These are phyloP conservation scores for Serendipita vermifera DNA, from an alignment of 768 basidiomycete genomes.

Conservation along the genomic window DNA sequence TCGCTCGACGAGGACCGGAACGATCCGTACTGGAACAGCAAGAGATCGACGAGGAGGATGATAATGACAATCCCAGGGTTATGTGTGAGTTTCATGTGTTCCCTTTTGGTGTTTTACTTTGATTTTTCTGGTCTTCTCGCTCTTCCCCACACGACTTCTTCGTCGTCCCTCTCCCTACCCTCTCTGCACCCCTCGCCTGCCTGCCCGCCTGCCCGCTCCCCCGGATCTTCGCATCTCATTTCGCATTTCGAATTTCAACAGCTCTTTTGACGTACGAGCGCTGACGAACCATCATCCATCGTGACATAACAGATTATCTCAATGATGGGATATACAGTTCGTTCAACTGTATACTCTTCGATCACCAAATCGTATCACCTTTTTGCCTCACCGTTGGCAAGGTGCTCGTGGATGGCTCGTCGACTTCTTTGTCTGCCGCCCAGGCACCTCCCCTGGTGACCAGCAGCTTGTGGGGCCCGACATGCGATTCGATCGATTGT, in stretches of 20 bases:
- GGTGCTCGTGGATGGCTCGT: neutral
- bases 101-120: neutral
- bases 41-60: conserved; percentile 18
- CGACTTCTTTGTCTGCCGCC: neutral
- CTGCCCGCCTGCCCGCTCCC: neutral
- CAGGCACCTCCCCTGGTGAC: conserved; percentile 24
- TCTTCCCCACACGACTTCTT: too few relatives aligned
- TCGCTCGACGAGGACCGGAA: conserved; percentile 63
- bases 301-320: conserved; percentile 69
- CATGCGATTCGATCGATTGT: conserved; percentile 95
- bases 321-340: conserved; percentile 98
- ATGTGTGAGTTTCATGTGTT: conserved; percentile 69
- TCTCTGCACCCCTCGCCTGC: neutral
- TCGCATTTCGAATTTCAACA: too few relatives aligned
- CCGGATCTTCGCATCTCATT: neutral
- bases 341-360: conserved; percentile 94
- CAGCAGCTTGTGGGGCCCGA: conserved; percentile 93
- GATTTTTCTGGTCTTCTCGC: conserved; percentile 15
- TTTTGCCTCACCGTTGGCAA: conserved; percentile 29
- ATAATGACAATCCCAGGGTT: conserved; percentile 39
- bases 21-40: conserved; percentile 24
- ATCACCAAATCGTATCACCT: conserved; percentile 87
- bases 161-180: neutral
- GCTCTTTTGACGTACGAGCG: too few relatives aligned
- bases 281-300: too few relatives aligned